Base-by-base conservation (phyloP, 2,329 filamentous ascomycete species). In the Aureobasidium sp. region DNA sequence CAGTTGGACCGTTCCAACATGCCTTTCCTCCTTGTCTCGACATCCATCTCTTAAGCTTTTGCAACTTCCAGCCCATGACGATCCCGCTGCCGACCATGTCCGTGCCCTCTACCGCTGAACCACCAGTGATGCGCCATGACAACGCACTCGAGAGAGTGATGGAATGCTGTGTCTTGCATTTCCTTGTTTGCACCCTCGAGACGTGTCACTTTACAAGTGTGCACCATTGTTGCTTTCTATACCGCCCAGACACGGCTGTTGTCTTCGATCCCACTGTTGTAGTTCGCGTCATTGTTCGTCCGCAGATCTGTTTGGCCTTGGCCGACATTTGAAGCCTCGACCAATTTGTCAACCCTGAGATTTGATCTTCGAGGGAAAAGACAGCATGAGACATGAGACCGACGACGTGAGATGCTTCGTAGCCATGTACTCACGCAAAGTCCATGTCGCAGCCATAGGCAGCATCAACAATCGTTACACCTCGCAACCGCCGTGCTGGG, bases 1-100 rank as follows among this genome's bases (percentile, higher is more conserved):
- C 39, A 45, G 31, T 27, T 57, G 27, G 25, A 45, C 53, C 39
- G 53, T 57, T 57, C 39, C 37, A 57, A 45, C 37, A 57, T 57
- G 53, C 41, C 39, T 48, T 48, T 48, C 14, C 45, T 44, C 41
- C 47, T 51, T 36, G 47, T 48, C 49, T 53, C 49, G 49, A 51
- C 48, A 12, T 42, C 34, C 49, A 52, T 44, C 53, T 36, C 39
- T 45, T 39, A 57, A 57, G 53, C 53, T 57, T 56, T 56, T 34
- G 51, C 37, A 55, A 41, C 48, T 36, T 51, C 31, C 31, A 36
- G 31, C 31, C 48, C 48, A 52, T 56, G 52, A 56, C 52, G 53
- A 57, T 57, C 52, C 52, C 31, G 49, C 49, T 48, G 45, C 34
- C 49, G 49, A 37, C 11, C 8, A 12, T 41, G 36, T 27, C 51